phyloP scores from a whole-genome alignment of 495 filamentous ascomycete genomes.

The Cercophora newfieldiana region DNA sequence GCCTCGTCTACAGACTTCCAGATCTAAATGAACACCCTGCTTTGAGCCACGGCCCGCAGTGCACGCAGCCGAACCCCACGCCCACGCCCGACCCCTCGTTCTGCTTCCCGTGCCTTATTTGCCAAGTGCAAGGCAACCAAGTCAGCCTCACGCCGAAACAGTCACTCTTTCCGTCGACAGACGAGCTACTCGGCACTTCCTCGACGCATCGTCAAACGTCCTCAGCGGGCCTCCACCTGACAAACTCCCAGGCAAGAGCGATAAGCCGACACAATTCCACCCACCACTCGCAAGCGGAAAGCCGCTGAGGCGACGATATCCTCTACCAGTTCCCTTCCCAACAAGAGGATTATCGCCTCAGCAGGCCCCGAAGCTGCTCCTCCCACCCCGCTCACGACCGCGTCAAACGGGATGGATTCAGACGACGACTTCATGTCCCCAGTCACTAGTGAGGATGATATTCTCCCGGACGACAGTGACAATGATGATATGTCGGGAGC shows the following conservation, averaged over 20 bases:
- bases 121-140: neutral
- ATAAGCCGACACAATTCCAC: constrained; percentile 57
- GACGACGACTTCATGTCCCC: constrained; percentile 95
- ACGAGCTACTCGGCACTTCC: neutral
- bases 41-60: neutral
- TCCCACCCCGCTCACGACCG: constrained; percentile 60
- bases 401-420: constrained; percentile 78
- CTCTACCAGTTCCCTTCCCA: constrained; percentile 44
- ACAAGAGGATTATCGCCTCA: constrained; percentile 56
- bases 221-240: constrained; percentile 6
- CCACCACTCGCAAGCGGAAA: constrained; percentile 82
- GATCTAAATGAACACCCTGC: neutral
- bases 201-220: neutral
- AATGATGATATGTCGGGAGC: constrained; percentile 70
- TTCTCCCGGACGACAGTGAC: constrained; percentile 74
- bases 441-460: constrained; percentile 74
- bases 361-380: constrained; percentile 47
- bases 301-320: constrained; percentile 73
- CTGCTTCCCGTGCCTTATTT: neutral
- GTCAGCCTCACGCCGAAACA: neutral
- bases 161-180: neutral
- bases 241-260: constrained; percentile 1
- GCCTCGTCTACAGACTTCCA: neutral
- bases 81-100: constrained; percentile 10
- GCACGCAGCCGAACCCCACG: neutral